Conservation (phyloP, 345 rosid species). For the Euphorbia pulcherrima region DNA sequence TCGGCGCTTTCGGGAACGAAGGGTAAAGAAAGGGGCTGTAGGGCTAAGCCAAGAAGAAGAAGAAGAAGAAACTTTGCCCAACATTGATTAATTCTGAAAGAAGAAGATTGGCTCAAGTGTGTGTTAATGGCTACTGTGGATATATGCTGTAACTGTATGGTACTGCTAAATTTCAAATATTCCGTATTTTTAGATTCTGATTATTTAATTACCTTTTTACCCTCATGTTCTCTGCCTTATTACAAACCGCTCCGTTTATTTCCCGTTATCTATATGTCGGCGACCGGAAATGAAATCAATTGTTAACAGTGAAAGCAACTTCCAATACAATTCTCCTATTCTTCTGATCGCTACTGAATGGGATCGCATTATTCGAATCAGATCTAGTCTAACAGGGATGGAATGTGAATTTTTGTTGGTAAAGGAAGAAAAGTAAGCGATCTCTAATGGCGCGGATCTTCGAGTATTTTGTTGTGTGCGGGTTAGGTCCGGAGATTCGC, state of each 20-base stretch:
- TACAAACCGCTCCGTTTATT: too few species aligned
- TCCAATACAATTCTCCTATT: background rate
- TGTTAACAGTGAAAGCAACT: background rate
- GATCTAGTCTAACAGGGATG: background rate
- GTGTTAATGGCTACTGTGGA: too few species aligned
- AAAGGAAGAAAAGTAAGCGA: background rate
- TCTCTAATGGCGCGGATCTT: conserved; percentile 58
- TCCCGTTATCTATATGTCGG: background rate
- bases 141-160: too few species aligned
- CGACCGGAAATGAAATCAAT: background rate
- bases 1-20: conserved; percentile 8
- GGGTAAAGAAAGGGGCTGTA: conserved; percentile 1
- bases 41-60: conserved; percentile 37
- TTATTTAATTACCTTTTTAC: too few species aligned
- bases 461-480: conserved; percentile 94
- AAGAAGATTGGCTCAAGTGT: background rate
- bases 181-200: too few species aligned
- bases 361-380: background rate
- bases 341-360: background rate
- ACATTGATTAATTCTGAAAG: background rate
- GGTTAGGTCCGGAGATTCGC: conserved; percentile 92
- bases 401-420: background rate
- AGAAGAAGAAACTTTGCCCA: conserved; percentile 16
- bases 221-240: too few species aligned
- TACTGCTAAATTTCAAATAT: too few species aligned